Percentiles rank a stretch among this genome's conserved stretches.
These are phyloP conservation scores for Acmispon strigosus DNA, from an alignment of 306 rosid genomes.

Conservation along the genomic window DNA sequence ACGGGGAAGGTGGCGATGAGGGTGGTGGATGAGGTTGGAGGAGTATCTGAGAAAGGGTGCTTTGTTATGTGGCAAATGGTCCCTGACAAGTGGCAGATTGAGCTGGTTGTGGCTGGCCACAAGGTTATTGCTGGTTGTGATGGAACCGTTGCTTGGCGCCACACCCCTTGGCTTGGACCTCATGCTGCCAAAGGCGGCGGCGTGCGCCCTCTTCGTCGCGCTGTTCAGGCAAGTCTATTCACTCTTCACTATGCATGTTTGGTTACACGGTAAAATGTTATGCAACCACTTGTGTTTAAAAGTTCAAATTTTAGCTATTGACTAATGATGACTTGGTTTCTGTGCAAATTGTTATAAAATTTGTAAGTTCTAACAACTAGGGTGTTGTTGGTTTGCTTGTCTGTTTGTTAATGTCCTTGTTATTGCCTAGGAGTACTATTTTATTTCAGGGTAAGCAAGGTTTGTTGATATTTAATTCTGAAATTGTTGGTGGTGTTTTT, in stretches of 20 bases:
- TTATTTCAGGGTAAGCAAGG: background rate
- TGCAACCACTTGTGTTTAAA: too few species aligned
- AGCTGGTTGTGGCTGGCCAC: constrained; percentile 58
- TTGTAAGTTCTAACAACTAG: background rate
- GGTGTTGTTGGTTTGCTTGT: background rate
- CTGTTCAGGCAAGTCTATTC: constrained; percentile 58
- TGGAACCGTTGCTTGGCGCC: constrained; percentile 84
- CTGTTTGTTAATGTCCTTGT: background rate
- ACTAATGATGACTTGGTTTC: too few species aligned
- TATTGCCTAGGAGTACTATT: background rate
- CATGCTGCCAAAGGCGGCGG: constrained; percentile 82
- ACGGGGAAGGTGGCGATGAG: constrained; percentile 76
- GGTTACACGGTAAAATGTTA: too few species aligned
- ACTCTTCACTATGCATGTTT: too few species aligned
- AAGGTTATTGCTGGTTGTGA: constrained; percentile 75
- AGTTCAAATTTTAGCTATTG: too few species aligned
- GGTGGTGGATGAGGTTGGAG: constrained; percentile 45
- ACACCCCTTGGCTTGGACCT: constrained; percentile 80
- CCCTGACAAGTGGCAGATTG: constrained; percentile 78
- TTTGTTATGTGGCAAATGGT: constrained; percentile 91
- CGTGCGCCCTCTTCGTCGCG: constrained; percentile 82
- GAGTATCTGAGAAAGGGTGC: constrained; percentile 52
- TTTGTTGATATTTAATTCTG: constrained; percentile 4
- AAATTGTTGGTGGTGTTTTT: background rate
- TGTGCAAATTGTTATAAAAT: background rate